Evolutionary conservation across 2,329 filamentous ascomycete genomes (phyloP), one percentile per base, ranked within the genome.

Genomic region (Colletotrichum brevisporum): DNA sequence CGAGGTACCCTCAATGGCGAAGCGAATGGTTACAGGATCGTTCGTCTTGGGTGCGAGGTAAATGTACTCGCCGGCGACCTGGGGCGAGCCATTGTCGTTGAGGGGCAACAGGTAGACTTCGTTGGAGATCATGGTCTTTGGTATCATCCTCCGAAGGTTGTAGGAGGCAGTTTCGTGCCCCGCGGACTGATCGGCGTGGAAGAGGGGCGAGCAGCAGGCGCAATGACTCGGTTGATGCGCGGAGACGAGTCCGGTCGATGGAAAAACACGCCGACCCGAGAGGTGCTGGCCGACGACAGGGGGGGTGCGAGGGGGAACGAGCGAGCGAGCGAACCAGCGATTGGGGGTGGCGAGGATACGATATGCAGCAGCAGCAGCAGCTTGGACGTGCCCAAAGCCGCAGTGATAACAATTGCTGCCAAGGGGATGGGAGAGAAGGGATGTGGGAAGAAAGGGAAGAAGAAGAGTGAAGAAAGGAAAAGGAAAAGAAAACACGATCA

Each of bases 1-100:
- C 78, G 95, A 97, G 66, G 94, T 95, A 71, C 96, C 95, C 81
- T 98, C 93, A 74, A 98, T 95, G 74, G 94, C 90, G 81, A 99
- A 97, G 69, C 95, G 91, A 66, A 98, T 85, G 61, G 88, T 88
- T 76, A 98, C 91, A 50, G 92, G 92, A n/a, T 91, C 87, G 48
- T 86, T 88, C 18, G 92, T 91, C 72, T 83, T 83, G 18, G 96
- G 91, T 0, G 94, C 92, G 51, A 99, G 86, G 80, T 97, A 97
- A 76, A 98, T 93, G 84, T 98, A 99, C 74, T 93, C 91, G 76
- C 94, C 93, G 27, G 93, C 88, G 56, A 99, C 90, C 79, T 97
- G 91, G 43, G 97, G 96, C 74, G 94, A 94, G 75, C 97, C 96
- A 82, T 95, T 89, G 82, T 99, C 95, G 78, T 94, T 96, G 81